Evolutionary conservation across 768 basidiomycete species (phyloP), one percentile per base, ranked within the genome.

Genomic region (Lactarius sanguifluus): DNA sequence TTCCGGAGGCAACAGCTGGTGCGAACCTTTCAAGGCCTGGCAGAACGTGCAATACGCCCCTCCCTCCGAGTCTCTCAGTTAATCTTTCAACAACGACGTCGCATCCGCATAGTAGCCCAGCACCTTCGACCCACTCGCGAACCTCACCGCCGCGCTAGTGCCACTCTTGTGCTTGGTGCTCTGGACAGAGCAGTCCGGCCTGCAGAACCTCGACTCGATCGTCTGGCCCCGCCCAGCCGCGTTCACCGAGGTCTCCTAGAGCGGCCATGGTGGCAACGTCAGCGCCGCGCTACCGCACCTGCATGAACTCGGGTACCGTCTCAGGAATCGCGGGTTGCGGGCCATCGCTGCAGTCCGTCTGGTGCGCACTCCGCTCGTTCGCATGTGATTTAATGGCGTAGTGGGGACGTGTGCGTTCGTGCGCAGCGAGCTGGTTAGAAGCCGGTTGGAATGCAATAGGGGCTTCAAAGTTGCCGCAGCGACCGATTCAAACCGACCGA

Each of bases 21-120:
- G 88, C 72, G 87, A 88, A 69, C 88, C 89, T 0, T 91, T 87
- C 84, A 90, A 91, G 75, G 85, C 86, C 7, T 93, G 91, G 91
- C 85, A 89, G 72, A 82, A 85, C 76, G 88, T 89, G 64, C 45
- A 16, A 8, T 38, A 32, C 30, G 30, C 6, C 3, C 47, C 34
- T 28, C 8, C 25, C n/a, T 20, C n/a, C n/a, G n/a, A n/a, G n/a
- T n/a, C 45, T 10, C 10, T 15, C 30, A 30, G 3, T 2, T 13
- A 15, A 25, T 3, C 12, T 34, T 40, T 8, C 13, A 3, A 38
- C 36, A 13, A 41, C 36, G 40, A 38, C 56, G 7, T 3, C 36
- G 36, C 36, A 5, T 38, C 6, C 23, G 23, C 47, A 50, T 10
- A 78, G 75, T 10, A 78, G 75, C 76, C 87, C 3, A 89, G 87